Evolutionary conservation across 192 early-diverging fungal genomes (phyloP).

Genomic region (Coemansia sp.): DNA sequence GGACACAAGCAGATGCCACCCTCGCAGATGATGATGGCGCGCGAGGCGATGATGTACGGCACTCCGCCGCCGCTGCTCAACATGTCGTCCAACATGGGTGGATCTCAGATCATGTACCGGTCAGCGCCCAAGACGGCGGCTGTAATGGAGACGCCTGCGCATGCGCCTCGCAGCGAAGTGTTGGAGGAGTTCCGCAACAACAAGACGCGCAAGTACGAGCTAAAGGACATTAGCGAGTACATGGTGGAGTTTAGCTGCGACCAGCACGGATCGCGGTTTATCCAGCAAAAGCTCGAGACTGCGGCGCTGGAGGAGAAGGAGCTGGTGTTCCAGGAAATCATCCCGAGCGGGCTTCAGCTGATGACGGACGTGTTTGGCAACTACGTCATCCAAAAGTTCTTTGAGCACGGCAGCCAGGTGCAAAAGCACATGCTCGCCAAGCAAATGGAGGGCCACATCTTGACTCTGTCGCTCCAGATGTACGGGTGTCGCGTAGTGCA

Average conservation of each 20-base stretch:
- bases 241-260: constrained; percentile 99
- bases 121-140: constrained; percentile 37
- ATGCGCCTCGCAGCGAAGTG: constrained; percentile 77
- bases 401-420: constrained; percentile 94
- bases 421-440: constrained; percentile 93
- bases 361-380: constrained; percentile 99
- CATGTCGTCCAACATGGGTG: constrained; percentile 24
- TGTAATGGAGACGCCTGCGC: constrained; percentile 54
- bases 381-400: constrained; percentile 99
- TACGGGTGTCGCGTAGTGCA: constrained; percentile 99
- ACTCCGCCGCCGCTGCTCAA: constrained; percentile 46
- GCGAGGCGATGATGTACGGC: constrained; percentile 47
- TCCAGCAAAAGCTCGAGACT: constrained; percentile 97
- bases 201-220: constrained; percentile 97
- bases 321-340: constrained; percentile 95
- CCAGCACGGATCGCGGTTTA: constrained; percentile 98
- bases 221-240: constrained; percentile 90
- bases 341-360: constrained; percentile 86
- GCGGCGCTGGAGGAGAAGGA: constrained; percentile 94
- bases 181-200: constrained; percentile 98
- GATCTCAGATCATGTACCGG: constrained; percentile 38
- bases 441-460: constrained; percentile 96
- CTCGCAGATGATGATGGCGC: constrained; percentile 30
- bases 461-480: constrained; percentile 96
- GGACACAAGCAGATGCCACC: constrained; percentile 20